A percentile compares a stretch with the other conserved stretches of the same genome.
phyloP scores from a whole-genome alignment of 805 yeast genomes.

The Kazachstania africana region DNA sequence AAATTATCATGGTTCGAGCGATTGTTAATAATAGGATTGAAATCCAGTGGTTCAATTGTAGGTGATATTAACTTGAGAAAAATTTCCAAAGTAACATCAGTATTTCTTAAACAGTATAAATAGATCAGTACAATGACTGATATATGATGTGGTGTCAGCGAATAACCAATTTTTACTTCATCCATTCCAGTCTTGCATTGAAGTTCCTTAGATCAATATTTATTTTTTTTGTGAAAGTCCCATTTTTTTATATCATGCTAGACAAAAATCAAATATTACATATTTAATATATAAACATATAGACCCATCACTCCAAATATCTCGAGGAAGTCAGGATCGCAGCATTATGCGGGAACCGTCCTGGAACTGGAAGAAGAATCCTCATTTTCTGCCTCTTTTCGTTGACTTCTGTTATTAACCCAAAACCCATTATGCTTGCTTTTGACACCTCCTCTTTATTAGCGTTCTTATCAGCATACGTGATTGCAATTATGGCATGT shows the following conservation, averaged over 20 bases:
- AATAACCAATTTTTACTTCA: too few species aligned
- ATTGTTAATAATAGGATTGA: constrained; percentile 11
- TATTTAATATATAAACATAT: too few species aligned
- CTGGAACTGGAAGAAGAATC: constrained; percentile 79
- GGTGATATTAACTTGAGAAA: constrained; percentile 13
- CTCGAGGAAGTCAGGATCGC: constrained; percentile 68
- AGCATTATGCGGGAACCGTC: constrained; percentile 65
- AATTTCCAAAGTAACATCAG: constrained; percentile 5
- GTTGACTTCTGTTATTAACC: constrained; percentile 57
- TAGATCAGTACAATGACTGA: constrained; percentile 13
- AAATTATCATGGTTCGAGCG: constrained; percentile 2
- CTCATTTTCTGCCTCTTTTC: constrained; percentile 59
- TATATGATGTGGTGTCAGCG: constrained; percentile 18
- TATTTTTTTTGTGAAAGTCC: too few species aligned
- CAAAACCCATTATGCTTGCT: constrained; percentile 67
- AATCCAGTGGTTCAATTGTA: constrained; percentile 9
- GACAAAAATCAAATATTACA: too few species aligned
- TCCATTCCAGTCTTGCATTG: too few species aligned
- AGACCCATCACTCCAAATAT: constrained; percentile 74
- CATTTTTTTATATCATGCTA: too few species aligned
- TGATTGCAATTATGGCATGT: constrained; percentile 62
- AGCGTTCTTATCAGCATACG: constrained; percentile 38
- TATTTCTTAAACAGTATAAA: constrained; percentile 8
- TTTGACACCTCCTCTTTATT: constrained; percentile 36
- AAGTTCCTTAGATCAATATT: too few species aligned